Conservation (phyloP, 805 yeast genomes). For the Torulaspora maleeae region DNA sequence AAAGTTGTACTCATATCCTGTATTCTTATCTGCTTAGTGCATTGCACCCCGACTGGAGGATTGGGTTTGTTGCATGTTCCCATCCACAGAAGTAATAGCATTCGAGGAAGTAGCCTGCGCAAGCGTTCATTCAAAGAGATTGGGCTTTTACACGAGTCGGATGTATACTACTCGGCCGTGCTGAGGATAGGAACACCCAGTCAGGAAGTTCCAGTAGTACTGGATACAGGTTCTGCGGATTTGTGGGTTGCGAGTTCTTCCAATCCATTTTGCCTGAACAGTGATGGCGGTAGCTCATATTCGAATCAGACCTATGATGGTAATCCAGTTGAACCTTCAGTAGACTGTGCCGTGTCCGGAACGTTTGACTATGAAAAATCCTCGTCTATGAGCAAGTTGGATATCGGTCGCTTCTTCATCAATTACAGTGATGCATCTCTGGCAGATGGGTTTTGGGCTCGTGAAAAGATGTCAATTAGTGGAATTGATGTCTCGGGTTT, state of each 20-base stretch:
- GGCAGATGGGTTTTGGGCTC: constrained; percentile 56
- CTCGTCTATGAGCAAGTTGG: constrained; percentile 13
- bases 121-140: constrained; percentile 5
- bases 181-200: constrained; percentile 41
- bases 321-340: constrained; percentile 11
- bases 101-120: neutral
- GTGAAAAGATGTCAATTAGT: constrained; percentile 52
- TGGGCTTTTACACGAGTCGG: constrained; percentile 16
- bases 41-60: neutral
- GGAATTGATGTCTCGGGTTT: constrained; percentile 44
- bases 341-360: constrained; percentile 21
- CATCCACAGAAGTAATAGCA: neutral
- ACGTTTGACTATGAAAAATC: constrained; percentile 20
- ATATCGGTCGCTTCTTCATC: constrained; percentile 34
- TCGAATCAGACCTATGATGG: constrained; percentile 15
- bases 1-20: neutral
- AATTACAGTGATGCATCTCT: constrained; percentile 46
- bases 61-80: constrained; percentile 6
- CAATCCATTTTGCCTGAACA: constrained; percentile 30
- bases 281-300: neutral
- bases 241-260: constrained; percentile 43
- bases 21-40: neutral
- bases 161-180: constrained; percentile 30
- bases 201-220: constrained; percentile 39
- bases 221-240: constrained; percentile 50